Base-by-base conservation (phyloP, 176 grass and related monocot genomes). In the Panicum miliaceum region DNA sequence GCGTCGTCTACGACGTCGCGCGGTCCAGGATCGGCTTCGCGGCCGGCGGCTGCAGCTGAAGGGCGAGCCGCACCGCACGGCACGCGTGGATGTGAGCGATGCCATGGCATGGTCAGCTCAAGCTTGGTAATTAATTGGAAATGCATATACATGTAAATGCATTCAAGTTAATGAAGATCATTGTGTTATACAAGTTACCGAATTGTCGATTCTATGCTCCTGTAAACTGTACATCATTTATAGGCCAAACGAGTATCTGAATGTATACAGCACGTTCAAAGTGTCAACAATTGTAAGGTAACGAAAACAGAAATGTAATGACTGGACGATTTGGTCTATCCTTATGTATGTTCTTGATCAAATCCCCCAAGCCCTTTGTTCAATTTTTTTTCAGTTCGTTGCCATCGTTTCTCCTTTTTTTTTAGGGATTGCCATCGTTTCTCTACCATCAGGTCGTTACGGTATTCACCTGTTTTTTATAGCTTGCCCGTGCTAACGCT, bases 31-130 rank as follows among this genome's bases (percentile, higher is more conserved):
- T 97, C 68, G 92, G 94, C 57, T 94, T 97, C 62, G 89, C 90
- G 15, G 29, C 90, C 5, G 94, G 90, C 5, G 94, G 90, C 6
- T 97, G 94, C 85, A 83, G 85, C 81, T 97, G 87, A 97, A 37
- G 29, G 54, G 25, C 50, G 52, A 66, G 52, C 19, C 9, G 52
- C 41, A 26, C 19, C 3, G 53, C 53, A 58, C 8, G 7, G 45
- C 58, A 58, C 42, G 67, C 40, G 61, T 35, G 62, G 71, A 82
- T 32, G 26, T 8, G 27, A 6, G 9, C 53, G 59, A 27, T 48
- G 7, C 22, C 13, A 71, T 25, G 22, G 1, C 12, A 4, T 42
- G 56, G 52, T 41, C 9, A 37, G 22, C 48, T 58, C 11, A 52
- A 26, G 54, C 27, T 51, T 61, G 56, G 26, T 56, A 70, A 66